Percentiles rank a stretch among this genome's conserved stretches.
Evolutionary conservation across 2,329 filamentous ascomycete species (phyloP).

Genomic region (Alternaria angustiovoidea): DNA sequence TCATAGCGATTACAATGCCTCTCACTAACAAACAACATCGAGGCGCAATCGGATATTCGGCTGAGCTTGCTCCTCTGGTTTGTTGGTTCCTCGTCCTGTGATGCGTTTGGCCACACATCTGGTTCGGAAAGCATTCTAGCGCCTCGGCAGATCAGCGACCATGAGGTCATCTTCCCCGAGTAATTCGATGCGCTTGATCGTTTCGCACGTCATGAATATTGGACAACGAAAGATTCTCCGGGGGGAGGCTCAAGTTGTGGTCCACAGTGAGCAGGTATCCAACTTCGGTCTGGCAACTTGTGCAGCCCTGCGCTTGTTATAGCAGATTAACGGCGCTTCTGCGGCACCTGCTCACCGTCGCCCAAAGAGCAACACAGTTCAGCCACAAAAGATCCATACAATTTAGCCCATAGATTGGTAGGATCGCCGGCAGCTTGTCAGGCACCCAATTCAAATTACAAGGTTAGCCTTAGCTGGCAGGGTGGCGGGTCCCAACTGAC

Average conservation of each 20-base stretch:
- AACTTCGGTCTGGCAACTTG: background rate
- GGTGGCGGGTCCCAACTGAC: constrained; percentile 9
- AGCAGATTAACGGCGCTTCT: constrained; percentile 14
- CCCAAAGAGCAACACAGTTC: background rate
- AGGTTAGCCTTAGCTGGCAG: background rate
- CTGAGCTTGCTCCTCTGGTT: constrained; percentile 5
- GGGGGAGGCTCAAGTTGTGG: background rate
- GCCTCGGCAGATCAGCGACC: constrained; percentile 11
- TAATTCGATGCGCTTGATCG: background rate
- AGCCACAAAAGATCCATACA: background rate
- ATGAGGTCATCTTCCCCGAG: constrained; percentile 17
- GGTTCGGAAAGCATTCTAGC: constrained; percentile 7
- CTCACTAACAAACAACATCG: background rate
- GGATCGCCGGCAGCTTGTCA: background rate
- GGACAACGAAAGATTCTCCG: background rate
- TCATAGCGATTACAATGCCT: constrained; percentile 5
- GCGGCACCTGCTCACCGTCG: constrained; percentile 2
- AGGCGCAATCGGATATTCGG: constrained; percentile 22
- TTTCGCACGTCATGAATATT: constrained; percentile 15
- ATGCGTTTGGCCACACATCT: constrained; percentile 16
- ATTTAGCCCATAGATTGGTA: constrained; percentile 10
- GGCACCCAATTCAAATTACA: constrained; percentile 5
- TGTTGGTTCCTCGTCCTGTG: constrained; percentile 9
- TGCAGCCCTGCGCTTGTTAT: constrained; percentile 1
- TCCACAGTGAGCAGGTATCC: background rate